These are phyloP conservation scores for Sugiyamaella qingdaonensis DNA, from an alignment of 805 yeast species.

Conservation along the genomic window DNA sequence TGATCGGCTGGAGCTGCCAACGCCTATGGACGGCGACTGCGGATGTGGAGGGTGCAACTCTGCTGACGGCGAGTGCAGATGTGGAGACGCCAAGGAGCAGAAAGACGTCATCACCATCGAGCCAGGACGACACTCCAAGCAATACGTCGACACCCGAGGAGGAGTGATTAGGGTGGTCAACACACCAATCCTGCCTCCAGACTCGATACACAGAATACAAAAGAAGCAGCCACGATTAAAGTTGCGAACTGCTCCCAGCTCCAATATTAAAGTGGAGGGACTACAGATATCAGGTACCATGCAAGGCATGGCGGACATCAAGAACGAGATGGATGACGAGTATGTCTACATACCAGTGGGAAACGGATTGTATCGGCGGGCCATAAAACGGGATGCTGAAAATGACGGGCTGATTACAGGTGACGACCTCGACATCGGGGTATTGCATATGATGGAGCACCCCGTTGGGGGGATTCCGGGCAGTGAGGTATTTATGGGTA, in stretches of 20 bases:
- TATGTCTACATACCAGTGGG: slow-evolving; percentile 33
- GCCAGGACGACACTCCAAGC: slow-evolving; percentile 21
- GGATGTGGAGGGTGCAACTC: slow-evolving; percentile 9
- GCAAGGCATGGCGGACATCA: slow-evolving; percentile 1
- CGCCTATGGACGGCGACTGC: slow-evolving; percentile 3
- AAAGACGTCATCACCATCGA: slow-evolving; percentile 19
- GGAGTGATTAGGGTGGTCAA: slow-evolving; percentile 22
- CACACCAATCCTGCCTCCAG: slow-evolving; percentile 3
- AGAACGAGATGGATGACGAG: slow-evolving; percentile 18
- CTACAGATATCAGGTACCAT: background rate
- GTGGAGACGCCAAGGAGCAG: slow-evolving; percentile 3
- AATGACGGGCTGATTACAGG: too few species aligned
- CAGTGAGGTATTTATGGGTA: too few species aligned
- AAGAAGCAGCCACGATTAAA: background rate
- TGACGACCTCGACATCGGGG: too few species aligned
- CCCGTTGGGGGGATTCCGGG: too few species aligned
- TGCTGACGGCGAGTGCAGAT: slow-evolving; percentile 2
- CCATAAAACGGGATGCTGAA: background rate
- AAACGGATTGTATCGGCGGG: slow-evolving; percentile 28
- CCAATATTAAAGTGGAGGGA: background rate
- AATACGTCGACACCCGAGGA: slow-evolving; percentile 22
- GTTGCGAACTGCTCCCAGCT: background rate
- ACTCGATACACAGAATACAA: background rate
- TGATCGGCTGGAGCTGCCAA: background rate
- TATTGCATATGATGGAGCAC: too few species aligned